Evolutionary conservation across 2,329 filamentous ascomycete species (phyloP), one percentile per base, ranked within the genome.

Genomic region (Penicillium hordei): DNA sequence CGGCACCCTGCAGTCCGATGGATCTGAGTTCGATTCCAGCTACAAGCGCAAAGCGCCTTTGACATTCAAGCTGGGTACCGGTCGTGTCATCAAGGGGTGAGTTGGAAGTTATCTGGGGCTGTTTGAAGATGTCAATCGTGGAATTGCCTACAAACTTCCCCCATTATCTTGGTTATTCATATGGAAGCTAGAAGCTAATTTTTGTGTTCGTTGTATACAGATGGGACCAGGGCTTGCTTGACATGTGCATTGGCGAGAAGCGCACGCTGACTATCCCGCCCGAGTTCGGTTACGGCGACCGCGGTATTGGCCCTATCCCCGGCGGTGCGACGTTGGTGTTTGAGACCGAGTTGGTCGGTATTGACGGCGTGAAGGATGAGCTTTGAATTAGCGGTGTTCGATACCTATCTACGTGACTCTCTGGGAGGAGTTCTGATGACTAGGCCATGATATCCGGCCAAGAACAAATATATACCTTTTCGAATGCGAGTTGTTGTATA

Each of bases 161-260:
- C 29, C n/a, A 15, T 29, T 21, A 19, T 48, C 19, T 25, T 34
- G 13, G 21, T 25, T 8, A n/a, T 50, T 48, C 10, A 12, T 6
- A 13, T 29, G 38, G 36, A 48, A 3, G 49, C 59, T 64, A 46
- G 36, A 48, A 2, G 49, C 59, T 64, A 49, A 60, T 43, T 17
- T 5, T 3, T 36, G 31, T 33, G 8, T 23, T 33, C 25, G n/a
- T 38, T 25, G 33, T 67, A 19, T 61, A 39, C 61, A 90, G 88
- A 71, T 97, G 93, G 93, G 93, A 97, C 69, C 78, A 95, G 72
- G 93, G 93, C 49, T 83, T 97, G 39, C 68, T 94, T 53, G 90
- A 90, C 71, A 97, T 97, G 93, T 97, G 94, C 78, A 89, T 95
- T 67, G 93, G 94, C 61, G 93, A 97, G 82, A 93, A 93, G 82